Base-by-base conservation (phyloP, 805 yeast genomes). In the Nakazawaea laoshanensis region DNA sequence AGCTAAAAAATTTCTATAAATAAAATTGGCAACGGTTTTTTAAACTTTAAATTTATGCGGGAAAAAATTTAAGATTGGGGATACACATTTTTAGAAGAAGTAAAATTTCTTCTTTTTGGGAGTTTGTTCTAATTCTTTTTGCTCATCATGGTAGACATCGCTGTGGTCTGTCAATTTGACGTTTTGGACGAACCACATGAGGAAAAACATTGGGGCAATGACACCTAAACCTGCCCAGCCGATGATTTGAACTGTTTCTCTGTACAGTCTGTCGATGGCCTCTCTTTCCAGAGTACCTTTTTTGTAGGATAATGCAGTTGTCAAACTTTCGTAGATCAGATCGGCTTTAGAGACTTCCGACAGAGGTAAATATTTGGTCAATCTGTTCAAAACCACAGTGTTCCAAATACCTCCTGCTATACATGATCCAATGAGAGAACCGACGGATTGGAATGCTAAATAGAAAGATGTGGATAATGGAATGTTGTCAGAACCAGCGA, bases 401-500 rank as follows among this genome's bases (percentile, higher is more conserved):
- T 48, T 50, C 57, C 57, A 52, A 26, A 48, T 42, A 36, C 49
- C 52, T 35, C 52, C 52, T 17, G 50, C 43, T 33, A 50, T 43
- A 21, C 50, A 44, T 17, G 47, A 39, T 22, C 57, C 57, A 25
- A 51, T 47, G 25, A 50, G 36, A 15, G 56, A 47, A 27, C 55
- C 57, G 19, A 49, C 38, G 19, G 50, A 44, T 27, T 35, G 38
- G 42, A 49, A 51, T 2, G 49, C 48, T 24, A 50, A 28, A 40
- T 49, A 51, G 40, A 52, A 48, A 6, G 55, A 51, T 10, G 56
- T 51, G 4, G 54, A 47, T 50, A 51, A 51, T 13, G 55, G 54
- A 27, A 48, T 42, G 29, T 50, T 49, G n/a, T 41, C 42, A 24
- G 39, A 40, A 24, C 54, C 55, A 8, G 50, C 50, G 33, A 42